Evolutionary conservation across 306 rosid species (phyloP).

Genomic region (Cucurbita moschata): DNA sequence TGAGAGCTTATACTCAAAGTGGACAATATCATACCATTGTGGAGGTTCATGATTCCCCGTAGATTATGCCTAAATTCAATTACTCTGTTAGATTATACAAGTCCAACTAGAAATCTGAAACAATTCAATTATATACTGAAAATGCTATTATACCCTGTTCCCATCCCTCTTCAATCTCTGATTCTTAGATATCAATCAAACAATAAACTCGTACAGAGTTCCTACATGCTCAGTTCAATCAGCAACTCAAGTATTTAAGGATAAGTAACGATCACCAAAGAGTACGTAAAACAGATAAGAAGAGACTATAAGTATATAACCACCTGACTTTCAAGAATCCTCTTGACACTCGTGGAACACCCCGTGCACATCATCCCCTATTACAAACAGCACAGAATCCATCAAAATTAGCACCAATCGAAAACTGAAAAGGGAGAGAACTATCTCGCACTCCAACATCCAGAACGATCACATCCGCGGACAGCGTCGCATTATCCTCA

Average conservation of each 20-base stretch:
- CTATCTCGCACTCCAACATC: not conserved
- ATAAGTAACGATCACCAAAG: not conserved
- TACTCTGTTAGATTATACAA: too few relatives aligned
- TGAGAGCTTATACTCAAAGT: too few relatives aligned
- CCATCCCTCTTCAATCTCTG: not conserved
- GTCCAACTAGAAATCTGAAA: not conserved
- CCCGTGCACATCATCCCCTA: conserved; percentile 66
- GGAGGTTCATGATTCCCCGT: too few relatives aligned
- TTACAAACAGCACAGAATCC: not conserved
- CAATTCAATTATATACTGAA: not conserved
- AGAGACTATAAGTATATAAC: not conserved
- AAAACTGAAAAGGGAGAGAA: not conserved
- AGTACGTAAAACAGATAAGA: not conserved
- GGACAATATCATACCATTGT: too few relatives aligned
- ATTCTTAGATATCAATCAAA: not conserved
- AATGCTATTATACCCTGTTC: not conserved
- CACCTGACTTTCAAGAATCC: conserved; percentile 33
- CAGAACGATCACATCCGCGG: not conserved
- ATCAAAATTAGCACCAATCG: not conserved
- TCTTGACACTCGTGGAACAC: conserved; percentile 67
- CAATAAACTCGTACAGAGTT: not conserved
- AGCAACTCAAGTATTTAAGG: not conserved
- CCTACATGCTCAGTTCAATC: not conserved
- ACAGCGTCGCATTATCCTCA: not conserved
- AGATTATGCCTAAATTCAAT: too few relatives aligned